These are phyloP conservation scores for Aspergillus spinulosporus DNA, from an alignment of 2,329 filamentous ascomycete species.

Conservation along the genomic window DNA sequence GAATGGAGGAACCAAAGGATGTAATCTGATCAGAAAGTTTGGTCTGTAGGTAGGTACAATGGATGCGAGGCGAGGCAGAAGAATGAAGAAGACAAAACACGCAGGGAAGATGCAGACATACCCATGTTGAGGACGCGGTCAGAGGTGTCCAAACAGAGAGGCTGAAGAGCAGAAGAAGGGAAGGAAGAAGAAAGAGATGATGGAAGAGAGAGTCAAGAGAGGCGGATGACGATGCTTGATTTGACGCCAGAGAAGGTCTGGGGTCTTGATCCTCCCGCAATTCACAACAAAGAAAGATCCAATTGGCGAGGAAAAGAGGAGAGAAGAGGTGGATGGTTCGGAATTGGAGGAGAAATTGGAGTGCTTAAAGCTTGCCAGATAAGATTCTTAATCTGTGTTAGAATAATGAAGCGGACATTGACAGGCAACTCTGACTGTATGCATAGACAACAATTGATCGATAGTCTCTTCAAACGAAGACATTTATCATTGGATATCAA, in stretches of 20 bases:
- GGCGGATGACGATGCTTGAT: conserved; percentile 3
- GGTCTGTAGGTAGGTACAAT: not conserved
- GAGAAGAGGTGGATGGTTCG: not conserved
- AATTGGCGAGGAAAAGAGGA: conserved; percentile 1
- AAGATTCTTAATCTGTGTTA: not conserved
- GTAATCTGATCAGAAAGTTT: conserved; percentile 14
- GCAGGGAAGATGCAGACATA: conserved; percentile 6
- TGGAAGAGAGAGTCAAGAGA: conserved; percentile 4
- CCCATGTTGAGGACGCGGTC: conserved; percentile 21
- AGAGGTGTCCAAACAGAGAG: not conserved
- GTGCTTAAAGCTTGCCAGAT: conserved; percentile 3
- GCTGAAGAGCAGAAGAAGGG: conserved; percentile 1
- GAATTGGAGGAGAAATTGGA: not conserved
- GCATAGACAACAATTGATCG: not conserved
- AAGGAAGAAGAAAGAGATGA: conserved; percentile 1
- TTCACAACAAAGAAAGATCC: conserved; percentile 1
- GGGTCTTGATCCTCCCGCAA: not conserved
- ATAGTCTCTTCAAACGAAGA: no score
- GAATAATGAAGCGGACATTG: not conserved
- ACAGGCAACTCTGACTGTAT: not conserved
- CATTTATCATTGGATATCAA: not conserved
- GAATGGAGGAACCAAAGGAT: conserved; percentile 15
- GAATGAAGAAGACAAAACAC: not conserved
- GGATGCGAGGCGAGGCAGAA: not conserved
- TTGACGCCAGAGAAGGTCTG: conserved; percentile 9